A percentile compares a stretch with the other conserved stretches of the same genome.
phyloP scores from a whole-genome alignment of 2,329 filamentous ascomycete species.

The Plectosphaerella cucumerina region DNA sequence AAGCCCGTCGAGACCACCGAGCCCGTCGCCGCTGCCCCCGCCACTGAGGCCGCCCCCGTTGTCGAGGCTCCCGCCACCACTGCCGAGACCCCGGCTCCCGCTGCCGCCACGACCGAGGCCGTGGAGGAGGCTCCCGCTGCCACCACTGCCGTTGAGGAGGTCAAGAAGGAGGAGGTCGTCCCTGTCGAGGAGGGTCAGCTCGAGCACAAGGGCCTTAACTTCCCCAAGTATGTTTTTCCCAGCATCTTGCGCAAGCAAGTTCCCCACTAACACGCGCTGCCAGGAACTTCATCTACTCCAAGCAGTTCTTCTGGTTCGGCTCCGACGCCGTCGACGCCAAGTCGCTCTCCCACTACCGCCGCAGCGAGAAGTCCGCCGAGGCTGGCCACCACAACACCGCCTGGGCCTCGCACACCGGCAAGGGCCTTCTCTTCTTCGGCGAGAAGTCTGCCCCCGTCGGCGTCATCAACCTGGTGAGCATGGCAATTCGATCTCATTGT shows the following conservation, averaged over 20 bases:
- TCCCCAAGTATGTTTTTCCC: conserved; percentile 71
- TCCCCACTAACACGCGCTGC: conserved; percentile 16
- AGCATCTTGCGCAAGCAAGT: too few relatives aligned
- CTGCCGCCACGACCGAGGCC: conserved; percentile 33
- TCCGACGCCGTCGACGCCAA: conserved; percentile 69
- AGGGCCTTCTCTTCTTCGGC: conserved; percentile 88
- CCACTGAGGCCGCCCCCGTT: conserved; percentile 24
- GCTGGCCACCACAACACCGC: conserved; percentile 75
- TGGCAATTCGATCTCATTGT: background rate
- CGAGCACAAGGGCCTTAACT: conserved; percentile 82
- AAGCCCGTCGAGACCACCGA: conserved; percentile 26
- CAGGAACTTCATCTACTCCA: conserved; percentile 84
- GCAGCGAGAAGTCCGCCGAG: conserved; percentile 78
- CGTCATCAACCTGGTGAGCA: conserved; percentile 78
- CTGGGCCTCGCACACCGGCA: conserved; percentile 91
- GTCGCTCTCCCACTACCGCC: conserved; percentile 72
- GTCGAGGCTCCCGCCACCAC: conserved; percentile 30
- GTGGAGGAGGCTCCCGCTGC: conserved; percentile 23
- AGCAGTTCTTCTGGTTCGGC: conserved; percentile 90
- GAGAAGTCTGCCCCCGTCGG: conserved; percentile 79
- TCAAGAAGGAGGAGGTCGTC: conserved; percentile 50
- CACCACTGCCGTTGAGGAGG: conserved; percentile 25
- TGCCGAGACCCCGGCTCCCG: conserved; percentile 30
- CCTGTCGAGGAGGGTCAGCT: conserved; percentile 80
- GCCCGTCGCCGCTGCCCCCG: conserved; percentile 25